Percentiles rank a stretch among this genome's conserved stretches.
phyloP scores from a whole-genome alignment of 2,329 filamentous ascomycete species.

The Diplodia mutila region DNA sequence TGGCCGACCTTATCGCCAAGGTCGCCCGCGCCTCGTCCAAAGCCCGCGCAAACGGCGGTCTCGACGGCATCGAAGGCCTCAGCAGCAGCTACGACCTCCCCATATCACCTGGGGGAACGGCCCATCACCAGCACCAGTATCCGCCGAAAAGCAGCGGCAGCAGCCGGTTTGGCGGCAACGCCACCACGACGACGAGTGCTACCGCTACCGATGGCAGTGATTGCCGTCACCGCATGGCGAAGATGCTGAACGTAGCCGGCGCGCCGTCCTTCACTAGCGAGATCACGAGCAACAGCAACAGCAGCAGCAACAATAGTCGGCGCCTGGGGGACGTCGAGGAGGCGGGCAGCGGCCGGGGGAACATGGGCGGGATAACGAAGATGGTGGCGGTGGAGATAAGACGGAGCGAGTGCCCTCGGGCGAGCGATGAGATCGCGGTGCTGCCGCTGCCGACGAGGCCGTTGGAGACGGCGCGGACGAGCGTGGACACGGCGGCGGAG shows the following conservation, averaged over 20 bases:
- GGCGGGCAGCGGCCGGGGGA: not conserved
- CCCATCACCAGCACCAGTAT: not conserved
- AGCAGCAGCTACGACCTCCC: not conserved
- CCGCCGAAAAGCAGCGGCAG: not conserved
- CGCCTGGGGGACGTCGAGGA: not conserved
- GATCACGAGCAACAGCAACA: not conserved
- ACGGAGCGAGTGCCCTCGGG: not conserved
- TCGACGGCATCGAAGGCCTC: not conserved
- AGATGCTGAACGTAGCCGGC: not conserved
- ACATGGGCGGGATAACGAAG: not conserved
- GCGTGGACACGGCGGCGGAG: not conserved
- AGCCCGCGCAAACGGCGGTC: not conserved
- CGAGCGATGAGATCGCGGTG: not conserved
- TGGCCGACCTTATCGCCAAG: constrained; percentile 47
- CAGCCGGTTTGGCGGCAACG: too few species aligned
- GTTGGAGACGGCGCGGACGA: not conserved
- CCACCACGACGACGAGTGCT: not conserved
- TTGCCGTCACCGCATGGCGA: not conserved
- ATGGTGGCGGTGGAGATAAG: not conserved
- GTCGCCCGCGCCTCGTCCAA: constrained; percentile 34
- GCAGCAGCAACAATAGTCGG: not conserved
- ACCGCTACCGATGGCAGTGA: not conserved
- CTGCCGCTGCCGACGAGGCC: not conserved
- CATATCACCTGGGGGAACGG: not conserved
- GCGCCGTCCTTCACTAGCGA: not conserved